phyloP scores from a whole-genome alignment of 2,329 filamentous ascomycete species.

The Penicillium sp. region DNA sequence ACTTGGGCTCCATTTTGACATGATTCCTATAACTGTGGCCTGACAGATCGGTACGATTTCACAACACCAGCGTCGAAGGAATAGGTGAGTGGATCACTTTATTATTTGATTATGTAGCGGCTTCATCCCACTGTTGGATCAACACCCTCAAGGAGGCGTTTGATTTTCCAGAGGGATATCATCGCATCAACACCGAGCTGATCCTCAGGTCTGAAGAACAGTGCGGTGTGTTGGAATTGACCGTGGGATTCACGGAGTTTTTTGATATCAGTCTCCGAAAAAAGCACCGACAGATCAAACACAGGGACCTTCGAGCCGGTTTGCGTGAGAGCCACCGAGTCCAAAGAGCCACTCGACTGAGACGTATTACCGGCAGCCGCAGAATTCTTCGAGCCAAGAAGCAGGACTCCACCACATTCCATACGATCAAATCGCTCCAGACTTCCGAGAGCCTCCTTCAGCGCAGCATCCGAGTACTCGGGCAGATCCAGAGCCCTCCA shows the following conservation, averaged over 20 bases:
- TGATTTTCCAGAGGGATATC: constrained; percentile 41
- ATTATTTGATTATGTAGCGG: neutral
- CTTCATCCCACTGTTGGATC: neutral
- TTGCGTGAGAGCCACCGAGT: constrained; percentile 32
- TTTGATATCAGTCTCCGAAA: constrained; percentile 32
- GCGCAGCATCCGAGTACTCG: constrained; percentile 18
- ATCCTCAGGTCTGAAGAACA: constrained; percentile 38
- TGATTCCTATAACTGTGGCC: neutral
- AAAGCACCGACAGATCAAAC: constrained; percentile 36
- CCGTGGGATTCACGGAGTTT: constrained; percentile 27
- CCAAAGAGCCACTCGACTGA: constrained; percentile 12
- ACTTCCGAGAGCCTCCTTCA: constrained; percentile 21
- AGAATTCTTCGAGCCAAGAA: constrained; percentile 1
- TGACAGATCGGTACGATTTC: neutral
- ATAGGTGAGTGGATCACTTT: neutral
- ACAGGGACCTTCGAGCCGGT: constrained; percentile 34
- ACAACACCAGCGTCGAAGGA: neutral
- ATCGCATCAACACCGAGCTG: constrained; percentile 31
- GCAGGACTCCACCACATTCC: constrained; percentile 32
- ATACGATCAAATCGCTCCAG: constrained; percentile 28
- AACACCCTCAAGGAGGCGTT: constrained; percentile 27
- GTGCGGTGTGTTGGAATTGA: constrained; percentile 32
- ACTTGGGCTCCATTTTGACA: neutral
- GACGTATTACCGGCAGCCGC: neutral
- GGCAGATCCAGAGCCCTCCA: constrained; percentile 29